These are phyloP conservation scores for Plasmodium billcollinsi DNA, from an alignment of 169 alveolate species.

Conservation along the genomic window DNA sequence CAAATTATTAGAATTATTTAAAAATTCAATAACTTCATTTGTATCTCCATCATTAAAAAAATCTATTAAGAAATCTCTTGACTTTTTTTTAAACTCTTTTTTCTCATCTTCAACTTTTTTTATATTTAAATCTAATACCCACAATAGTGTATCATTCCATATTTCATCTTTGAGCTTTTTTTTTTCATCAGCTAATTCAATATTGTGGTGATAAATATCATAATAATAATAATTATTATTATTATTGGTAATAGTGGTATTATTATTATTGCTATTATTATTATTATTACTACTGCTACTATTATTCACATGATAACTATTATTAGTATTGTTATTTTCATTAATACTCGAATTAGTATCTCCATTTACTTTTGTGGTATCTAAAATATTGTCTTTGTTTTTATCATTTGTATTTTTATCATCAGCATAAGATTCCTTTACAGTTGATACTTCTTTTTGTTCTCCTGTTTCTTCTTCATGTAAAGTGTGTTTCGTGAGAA, in stretches of 20 bases:
- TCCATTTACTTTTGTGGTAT: neutral
- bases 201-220: conserved; percentile 37
- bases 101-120: conserved; percentile 60
- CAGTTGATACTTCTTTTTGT: neutral
- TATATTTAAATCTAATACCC: conserved; percentile 69
- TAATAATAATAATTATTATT: conserved; percentile 2
- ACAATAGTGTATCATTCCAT: conserved; percentile 62
- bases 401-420: neutral
- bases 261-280: neutral
- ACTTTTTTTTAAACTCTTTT: conserved; percentile 60
- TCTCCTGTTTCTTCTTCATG: neutral
- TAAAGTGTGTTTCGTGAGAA: neutral
- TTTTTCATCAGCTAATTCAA: conserved; percentile 40
- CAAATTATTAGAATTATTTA: conserved; percentile 44
- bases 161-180: conserved; percentile 60
- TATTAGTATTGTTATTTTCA: neutral
- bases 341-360: too few species aligned
- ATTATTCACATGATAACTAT: neutral
- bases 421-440: neutral
- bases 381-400: neutral
- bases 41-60: conserved; percentile 74
- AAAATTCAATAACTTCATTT: conserved; percentile 73
- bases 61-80: conserved; percentile 68
- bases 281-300: neutral
- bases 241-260: neutral